phyloP scores from a whole-genome alignment of 1,284 basidiomycete species.

The Tylopilus sp. region DNA sequence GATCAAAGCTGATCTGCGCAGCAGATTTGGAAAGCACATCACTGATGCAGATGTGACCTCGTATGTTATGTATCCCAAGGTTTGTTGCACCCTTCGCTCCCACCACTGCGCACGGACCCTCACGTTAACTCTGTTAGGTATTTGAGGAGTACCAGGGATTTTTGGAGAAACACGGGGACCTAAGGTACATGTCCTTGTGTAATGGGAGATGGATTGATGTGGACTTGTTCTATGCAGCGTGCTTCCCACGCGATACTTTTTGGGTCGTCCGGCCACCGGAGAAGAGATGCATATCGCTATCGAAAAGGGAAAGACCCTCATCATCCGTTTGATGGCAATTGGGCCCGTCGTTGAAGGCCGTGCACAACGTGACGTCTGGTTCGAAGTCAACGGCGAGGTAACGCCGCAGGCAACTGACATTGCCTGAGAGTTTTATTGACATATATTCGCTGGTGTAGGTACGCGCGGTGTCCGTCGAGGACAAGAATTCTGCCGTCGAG shows the following conservation, averaged over 20 bases:
- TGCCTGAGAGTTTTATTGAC: slow-evolving; percentile 14
- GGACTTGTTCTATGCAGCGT: slow-evolving; percentile 49
- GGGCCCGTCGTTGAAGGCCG: slow-evolving; percentile 89
- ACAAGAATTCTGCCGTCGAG: slow-evolving; percentile 95
- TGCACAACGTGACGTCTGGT: slow-evolving; percentile 96
- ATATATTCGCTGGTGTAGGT: slow-evolving; percentile 44
- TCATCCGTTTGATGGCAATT: slow-evolving; percentile 93
- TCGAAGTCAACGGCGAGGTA: slow-evolving; percentile 96
- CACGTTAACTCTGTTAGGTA: slow-evolving; percentile 50
- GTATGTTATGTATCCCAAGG: slow-evolving; percentile 96
- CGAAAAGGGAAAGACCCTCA: slow-evolving; percentile 96
- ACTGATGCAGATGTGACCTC: slow-evolving; percentile 91
- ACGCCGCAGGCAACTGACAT: slow-evolving; percentile 15
- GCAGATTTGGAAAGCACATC: slow-evolving; percentile 94
- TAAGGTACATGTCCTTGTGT: slow-evolving; percentile 55
- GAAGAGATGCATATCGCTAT: slow-evolving; percentile 98
- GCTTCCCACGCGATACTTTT: slow-evolving; percentile 95
- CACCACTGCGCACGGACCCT: slow-evolving; percentile 9
- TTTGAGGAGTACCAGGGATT: slow-evolving; percentile 98
- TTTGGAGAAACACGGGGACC: slow-evolving; percentile 93
- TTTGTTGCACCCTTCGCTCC: slow-evolving; percentile 27
- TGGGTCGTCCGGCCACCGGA: slow-evolving; percentile 85
- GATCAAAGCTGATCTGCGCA: slow-evolving; percentile 89
- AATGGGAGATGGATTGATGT: slow-evolving; percentile 15
- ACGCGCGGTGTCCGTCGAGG: slow-evolving; percentile 91